Evolutionary conservation across 352 stramenopile species (phyloP), one percentile per base, ranked within the genome.

Genomic region (Plasmopara halstedii): DNA sequence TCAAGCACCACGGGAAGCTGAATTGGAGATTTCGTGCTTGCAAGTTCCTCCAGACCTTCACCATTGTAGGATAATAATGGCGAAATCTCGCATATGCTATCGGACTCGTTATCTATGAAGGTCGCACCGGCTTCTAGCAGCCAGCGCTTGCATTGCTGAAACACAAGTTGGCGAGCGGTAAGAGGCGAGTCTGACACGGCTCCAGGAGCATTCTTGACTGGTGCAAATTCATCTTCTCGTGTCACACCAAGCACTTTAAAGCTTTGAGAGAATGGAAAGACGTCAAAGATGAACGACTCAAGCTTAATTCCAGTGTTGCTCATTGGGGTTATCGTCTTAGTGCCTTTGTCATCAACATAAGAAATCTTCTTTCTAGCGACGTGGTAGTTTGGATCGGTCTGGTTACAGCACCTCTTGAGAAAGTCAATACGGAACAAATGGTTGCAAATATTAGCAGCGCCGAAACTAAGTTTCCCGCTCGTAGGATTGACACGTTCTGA

Each of bases 271-370:
- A 98, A 70, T 31, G 91, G 88, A 57, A 99, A 99, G 4, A 98
- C 93, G 68, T 99, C 97, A 63, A 99, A 99, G 55, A 99, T 99
- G 63, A 99, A 99, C 5, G 85, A 83, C 64, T 99, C 97, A 14
- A 99, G 67, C 67, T 99, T 99, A 66, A 99, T 89, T 17, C 95
- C 96, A 43, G 97, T 97, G 56, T 95, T 95, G 10, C 53, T 59
- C 5, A 53, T 55, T 0, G 92, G 92, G 21, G 72, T 91, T 19
- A 93, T 73, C 20, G 81, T 97, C 9, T 63, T 50, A 96, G 73
- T 68, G 25, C 88, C 86, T 15, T 67, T 50, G 4, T 76, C 70
- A 46, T 97, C 79, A 7, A 86, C 93, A 27, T 90, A 86, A 11
- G 91, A 86, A 41, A 99, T 98, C 63, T 98, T 98, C 64, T 99